Evolutionary conservation across 345 rosid genomes (phyloP), one percentile per base, ranked within the genome.

Genomic region (Melastoma malabathricum): DNA sequence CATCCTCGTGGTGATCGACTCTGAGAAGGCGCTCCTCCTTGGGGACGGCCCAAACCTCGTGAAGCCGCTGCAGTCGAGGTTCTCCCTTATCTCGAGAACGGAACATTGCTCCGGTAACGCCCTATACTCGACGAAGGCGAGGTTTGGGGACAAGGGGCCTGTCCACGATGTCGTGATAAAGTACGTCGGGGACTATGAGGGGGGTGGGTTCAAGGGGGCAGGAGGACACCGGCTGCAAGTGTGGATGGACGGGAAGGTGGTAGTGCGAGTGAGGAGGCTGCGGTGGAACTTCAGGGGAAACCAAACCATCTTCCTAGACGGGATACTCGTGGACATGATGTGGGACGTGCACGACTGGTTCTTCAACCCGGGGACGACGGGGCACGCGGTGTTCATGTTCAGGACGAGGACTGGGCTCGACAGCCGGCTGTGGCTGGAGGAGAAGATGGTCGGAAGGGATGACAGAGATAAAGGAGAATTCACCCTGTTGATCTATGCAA

Each of bases 291-390:
- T 63, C 44, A 34, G 67, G 41, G 67, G 67, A 13, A 63, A 56
- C 48, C 67, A 63, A 52, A 63, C 67, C 13, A 63, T 56, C 1
- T 63, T 56, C 52, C 44, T 57, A 1, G 67, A 63, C 16, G 67
- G 67, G 6, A 19, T 50, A 52, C 48, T 57, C 17, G 61, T 63
- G 20, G 67, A 63, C 38, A 16, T 63, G 51, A 63, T 63, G 67
- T 56, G 67, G 67, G 67, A 63, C 46, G 47, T 63, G 23, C 61
- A 63, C 18, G 57, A 46, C 15, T 63, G 67, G 67, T 56, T 63
- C 25, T 56, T 15, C 53, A 63, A 70, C 50, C 60, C 60, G 5
- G 54, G 49, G n/a, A n/a, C n/a, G 9, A 43, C 43, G 15, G 60
- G 59, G 9, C 9, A 53, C 10, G 67, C 67, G 6, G 67, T 63